These are phyloP conservation scores for Bassia scoparia DNA, from an alignment of 148 eudicot genomes.

Conservation along the genomic window DNA sequence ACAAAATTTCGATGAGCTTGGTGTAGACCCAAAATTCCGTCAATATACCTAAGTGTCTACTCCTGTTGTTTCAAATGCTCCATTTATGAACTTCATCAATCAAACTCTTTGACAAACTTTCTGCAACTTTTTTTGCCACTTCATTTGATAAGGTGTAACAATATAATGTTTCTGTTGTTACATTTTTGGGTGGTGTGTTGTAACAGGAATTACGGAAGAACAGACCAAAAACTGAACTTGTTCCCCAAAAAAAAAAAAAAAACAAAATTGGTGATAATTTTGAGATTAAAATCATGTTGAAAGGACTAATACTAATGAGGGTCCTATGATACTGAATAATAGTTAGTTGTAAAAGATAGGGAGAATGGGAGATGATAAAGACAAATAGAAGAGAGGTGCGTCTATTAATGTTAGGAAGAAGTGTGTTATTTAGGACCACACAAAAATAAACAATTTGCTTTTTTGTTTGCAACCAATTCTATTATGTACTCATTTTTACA, in stretches of 20 bases:
- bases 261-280: not conserved
- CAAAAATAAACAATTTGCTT: not conserved
- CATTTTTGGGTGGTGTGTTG: too few relatives aligned
- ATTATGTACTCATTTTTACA: too few relatives aligned
- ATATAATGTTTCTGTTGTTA: too few relatives aligned
- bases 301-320: too few relatives aligned
- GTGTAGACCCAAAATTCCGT: constrained; percentile 83
- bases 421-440: not conserved
- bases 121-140: constrained; percentile 57
- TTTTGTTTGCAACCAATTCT: not conserved
- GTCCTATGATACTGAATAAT: too few relatives aligned
- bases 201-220: not conserved
- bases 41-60: constrained; percentile 83
- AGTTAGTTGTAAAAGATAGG: too few relatives aligned
- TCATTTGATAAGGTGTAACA: too few relatives aligned
- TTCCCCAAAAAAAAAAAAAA: not conserved
- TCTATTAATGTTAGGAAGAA: too few relatives aligned
- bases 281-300: not conserved
- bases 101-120: constrained; percentile 48
- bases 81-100: constrained; percentile 66
- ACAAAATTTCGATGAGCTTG: constrained; percentile 52
- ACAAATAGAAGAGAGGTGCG: not conserved
- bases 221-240: too few relatives aligned
- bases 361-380: constrained; percentile 5
- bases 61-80: constrained; percentile 75